Evolutionary conservation across 169 alveolate species (phyloP).

Genomic region (Perkinsus chesapeaki): DNA sequence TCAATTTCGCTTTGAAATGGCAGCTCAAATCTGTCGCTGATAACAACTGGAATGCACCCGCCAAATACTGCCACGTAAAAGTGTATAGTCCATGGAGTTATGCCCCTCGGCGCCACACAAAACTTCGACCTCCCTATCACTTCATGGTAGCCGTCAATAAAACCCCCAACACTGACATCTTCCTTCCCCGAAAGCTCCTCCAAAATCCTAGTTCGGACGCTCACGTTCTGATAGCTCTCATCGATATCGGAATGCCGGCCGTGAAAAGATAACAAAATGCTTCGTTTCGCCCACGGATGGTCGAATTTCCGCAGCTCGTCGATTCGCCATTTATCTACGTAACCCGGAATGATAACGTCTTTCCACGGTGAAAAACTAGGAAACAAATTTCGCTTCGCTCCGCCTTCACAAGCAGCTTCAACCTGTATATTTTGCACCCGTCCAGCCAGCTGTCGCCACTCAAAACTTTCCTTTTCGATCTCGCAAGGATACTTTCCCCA

Average conservation of each 20-base stretch:
- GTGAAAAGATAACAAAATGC: slow-evolving; percentile 15
- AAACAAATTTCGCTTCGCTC: not conserved
- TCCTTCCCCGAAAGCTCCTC: not conserved
- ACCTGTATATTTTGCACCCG: slow-evolving; percentile 18
- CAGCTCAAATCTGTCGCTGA: not conserved
- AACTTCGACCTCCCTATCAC: slow-evolving; percentile 21
- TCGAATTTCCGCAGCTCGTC: not conserved
- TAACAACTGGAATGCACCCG: slow-evolving; percentile 20
- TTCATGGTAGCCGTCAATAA: slow-evolving; percentile 25
- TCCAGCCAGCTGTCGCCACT: not conserved
- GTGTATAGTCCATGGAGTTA: slow-evolving; percentile 34
- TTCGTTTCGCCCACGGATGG: slow-evolving; percentile 4
- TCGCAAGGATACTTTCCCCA: slow-evolving; percentile 35
- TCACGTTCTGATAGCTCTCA: not conserved
- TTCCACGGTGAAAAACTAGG: slow-evolving; percentile 15
- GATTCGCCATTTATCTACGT: slow-evolving; percentile 19
- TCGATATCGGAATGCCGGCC: slow-evolving; percentile 20
- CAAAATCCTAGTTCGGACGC: not conserved
- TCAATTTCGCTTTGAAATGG: not conserved
- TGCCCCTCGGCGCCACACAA: slow-evolving; percentile 31
- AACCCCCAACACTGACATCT: slow-evolving; percentile 18
- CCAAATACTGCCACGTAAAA: slow-evolving; percentile 20
- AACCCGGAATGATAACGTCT: slow-evolving; percentile 30
- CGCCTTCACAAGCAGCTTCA: slow-evolving; percentile 6
- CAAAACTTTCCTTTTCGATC: not conserved